phyloP scores from a whole-genome alignment of 2,329 filamentous ascomycete species.

The Lizonia empirigonia region DNA sequence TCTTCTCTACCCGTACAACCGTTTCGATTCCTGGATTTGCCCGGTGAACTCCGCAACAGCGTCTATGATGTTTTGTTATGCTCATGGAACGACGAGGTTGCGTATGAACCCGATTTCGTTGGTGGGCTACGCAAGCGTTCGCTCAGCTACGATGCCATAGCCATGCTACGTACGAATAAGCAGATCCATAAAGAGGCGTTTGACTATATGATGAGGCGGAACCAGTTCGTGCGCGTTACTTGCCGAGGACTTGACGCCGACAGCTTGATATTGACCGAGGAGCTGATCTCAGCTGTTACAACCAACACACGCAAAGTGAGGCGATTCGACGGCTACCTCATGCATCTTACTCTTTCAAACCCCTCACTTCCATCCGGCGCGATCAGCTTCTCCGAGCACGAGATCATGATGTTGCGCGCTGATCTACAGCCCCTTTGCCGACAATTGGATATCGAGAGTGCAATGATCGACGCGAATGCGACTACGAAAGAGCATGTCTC shows the following conservation, averaged over 20 bases:
- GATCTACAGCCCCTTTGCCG: conserved; percentile 30
- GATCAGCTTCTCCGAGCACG: conserved; percentile 28
- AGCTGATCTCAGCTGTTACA: conserved; percentile 28
- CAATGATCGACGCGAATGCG: conserved; percentile 33
- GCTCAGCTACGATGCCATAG: conserved; percentile 25
- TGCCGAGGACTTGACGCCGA: conserved; percentile 30
- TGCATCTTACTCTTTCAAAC: conserved; percentile 35
- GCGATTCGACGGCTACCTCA: conserved; percentile 32
- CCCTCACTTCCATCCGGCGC: conserved; percentile 20
- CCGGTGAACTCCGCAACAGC: conserved; percentile 34
- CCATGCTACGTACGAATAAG: conserved; percentile 34
- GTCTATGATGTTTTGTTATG: conserved; percentile 35
- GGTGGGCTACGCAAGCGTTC: conserved; percentile 27
- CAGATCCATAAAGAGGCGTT: conserved; percentile 36
- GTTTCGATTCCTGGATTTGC: conserved; percentile 36
- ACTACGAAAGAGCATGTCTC: conserved; percentile 27
- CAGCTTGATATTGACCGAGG: conserved; percentile 27
- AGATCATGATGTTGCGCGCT: conserved; percentile 33
- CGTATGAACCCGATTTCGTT: conserved; percentile 21
- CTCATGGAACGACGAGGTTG: conserved; percentile 31
- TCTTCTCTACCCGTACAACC: conserved; percentile 22
- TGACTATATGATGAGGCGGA: conserved; percentile 37
- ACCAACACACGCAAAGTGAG: conserved; percentile 21
- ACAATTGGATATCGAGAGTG: conserved; percentile 33
- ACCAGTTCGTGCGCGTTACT: conserved; percentile 35